Evolutionary conservation across 139 green algal species (phyloP), one percentile per base, ranked within the genome.

Genomic region (Chlorella sorokiniana): DNA sequence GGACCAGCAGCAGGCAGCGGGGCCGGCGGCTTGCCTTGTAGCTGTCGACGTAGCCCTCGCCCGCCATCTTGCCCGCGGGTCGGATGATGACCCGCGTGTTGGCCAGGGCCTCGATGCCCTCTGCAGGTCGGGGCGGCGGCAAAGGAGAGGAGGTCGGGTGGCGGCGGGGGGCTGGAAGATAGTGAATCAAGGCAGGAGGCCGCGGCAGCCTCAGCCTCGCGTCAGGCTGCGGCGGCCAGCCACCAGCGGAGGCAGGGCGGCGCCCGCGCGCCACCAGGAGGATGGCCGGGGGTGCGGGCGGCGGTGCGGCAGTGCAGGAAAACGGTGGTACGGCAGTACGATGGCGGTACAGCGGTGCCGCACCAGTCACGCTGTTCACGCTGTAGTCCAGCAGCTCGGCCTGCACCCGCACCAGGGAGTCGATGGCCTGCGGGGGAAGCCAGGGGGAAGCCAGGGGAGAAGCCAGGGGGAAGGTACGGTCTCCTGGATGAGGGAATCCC

Each of bases 51-150:
- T 91, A 90, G 3, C 78, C 91, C 42, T 88, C 51, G 18, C 72
- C 80, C 18, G 70, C 79, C 65, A 91, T 74, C 45, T 88, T 77
- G 48, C 90, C 95, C 10, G 77, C 59, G 2, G 91, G 89, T 37
- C 85, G 84, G 68, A 99, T 94, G 64, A 90, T 82, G 4, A 99
- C 93, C 16, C 95, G 88, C 2, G 94, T 98, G 61, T 86, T 86
- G 2, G 96, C 96, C 70, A 99, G 84, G 1, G 96, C 93, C 82
- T 99, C 95, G 44, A 99, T 99, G 54, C 96, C 96, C 83, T 98
- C 91, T 27, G 93, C 40, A 99, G 95, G 69, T 86, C 92, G 61
- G 86, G 93, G 40, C 98, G 83, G 59, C 75, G 89, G 87, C 97
- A 98, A 84, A 96, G 90, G 31, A 84, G 81, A 44, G 97, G 10